phyloP scores from a whole-genome alignment of 75 land plant species.

The Pseudotsuga menziesii region DNA sequence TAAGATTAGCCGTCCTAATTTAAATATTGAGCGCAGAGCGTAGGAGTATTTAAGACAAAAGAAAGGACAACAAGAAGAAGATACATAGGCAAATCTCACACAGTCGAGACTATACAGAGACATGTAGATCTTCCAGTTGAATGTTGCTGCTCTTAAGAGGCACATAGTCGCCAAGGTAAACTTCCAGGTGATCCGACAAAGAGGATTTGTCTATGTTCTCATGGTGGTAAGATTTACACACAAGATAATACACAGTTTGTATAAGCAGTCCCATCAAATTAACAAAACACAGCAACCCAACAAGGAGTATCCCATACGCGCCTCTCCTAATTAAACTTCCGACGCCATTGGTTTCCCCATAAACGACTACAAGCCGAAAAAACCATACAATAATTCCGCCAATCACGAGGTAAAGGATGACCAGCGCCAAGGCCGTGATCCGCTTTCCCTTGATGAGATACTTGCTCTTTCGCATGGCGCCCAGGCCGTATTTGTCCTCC shows the following conservation, averaged over 20 bases:
- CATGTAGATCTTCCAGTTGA: no score
- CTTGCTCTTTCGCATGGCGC: conserved; percentile 58
- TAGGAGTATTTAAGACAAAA: no score
- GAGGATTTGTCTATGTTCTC: conserved; percentile 65
- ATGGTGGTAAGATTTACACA: conserved; percentile 73
- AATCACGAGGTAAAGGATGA: neutral
- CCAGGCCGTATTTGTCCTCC: conserved; percentile 60
- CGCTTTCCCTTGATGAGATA: conserved; percentile 60
- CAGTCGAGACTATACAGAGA: no score
- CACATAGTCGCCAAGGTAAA: neutral
- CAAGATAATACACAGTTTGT: conserved; percentile 73
- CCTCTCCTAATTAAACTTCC: no score
- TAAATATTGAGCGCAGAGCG: no score
- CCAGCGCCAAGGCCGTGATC: neutral
- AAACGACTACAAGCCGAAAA: neutral
- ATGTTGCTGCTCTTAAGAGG: no score
- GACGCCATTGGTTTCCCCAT: conserved; percentile 7
- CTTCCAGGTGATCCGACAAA: neutral
- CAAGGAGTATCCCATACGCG: conserved; percentile 13
- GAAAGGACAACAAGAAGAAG: no score
- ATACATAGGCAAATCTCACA: no score
- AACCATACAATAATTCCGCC: neutral
- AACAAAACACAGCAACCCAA: conserved; percentile 14
- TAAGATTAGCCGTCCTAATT: no score
- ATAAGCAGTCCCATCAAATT: conserved; percentile 45